These are phyloP conservation scores for Podochytrium sp. DNA, from an alignment of 192 early-diverging fungal species.

Conservation along the genomic window DNA sequence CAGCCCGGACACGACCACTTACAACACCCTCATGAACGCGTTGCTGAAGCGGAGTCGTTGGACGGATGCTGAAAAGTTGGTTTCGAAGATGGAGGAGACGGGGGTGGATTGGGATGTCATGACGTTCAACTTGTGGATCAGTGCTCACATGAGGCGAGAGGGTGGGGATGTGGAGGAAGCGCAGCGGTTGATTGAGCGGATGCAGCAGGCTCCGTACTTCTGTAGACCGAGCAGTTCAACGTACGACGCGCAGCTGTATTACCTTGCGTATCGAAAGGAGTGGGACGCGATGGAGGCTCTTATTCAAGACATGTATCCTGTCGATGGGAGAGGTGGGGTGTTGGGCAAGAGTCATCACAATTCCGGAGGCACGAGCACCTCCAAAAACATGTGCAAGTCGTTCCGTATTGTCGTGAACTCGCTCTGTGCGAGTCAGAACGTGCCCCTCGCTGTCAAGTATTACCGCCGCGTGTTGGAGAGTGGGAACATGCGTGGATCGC, in stretches of 20 bases:
- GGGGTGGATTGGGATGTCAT: slow-evolving; percentile 7
- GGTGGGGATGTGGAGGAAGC: slow-evolving; percentile 27
- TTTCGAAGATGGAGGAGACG: background rate
- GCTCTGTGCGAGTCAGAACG: background rate
- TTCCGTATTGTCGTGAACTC: background rate
- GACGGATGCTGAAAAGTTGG: slow-evolving; percentile 8
- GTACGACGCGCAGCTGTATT: slow-evolving; percentile 7
- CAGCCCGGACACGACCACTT: slow-evolving; percentile 16
- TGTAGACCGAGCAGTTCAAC: background rate
- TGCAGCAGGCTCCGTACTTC: slow-evolving; percentile 24
- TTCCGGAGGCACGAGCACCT: background rate
- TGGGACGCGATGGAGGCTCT: slow-evolving; percentile 20
- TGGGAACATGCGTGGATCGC: too few relatives aligned
- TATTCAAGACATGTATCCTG: slow-evolving; percentile 3
- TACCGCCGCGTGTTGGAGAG: background rate
- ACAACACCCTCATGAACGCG: slow-evolving; percentile 22
- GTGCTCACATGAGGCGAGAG: slow-evolving; percentile 25
- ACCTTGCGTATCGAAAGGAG: background rate
- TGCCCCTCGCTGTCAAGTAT: background rate
- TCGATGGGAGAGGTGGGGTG: background rate
- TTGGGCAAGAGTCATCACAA: background rate
- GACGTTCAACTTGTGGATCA: slow-evolving; percentile 30
- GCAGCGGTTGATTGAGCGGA: slow-evolving; percentile 13
- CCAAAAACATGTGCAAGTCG: background rate
- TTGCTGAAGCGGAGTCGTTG: slow-evolving; percentile 10